Evolutionary conservation across 352 stramenopile genomes (phyloP).

Genomic region (Globisporangium middletonii): DNA sequence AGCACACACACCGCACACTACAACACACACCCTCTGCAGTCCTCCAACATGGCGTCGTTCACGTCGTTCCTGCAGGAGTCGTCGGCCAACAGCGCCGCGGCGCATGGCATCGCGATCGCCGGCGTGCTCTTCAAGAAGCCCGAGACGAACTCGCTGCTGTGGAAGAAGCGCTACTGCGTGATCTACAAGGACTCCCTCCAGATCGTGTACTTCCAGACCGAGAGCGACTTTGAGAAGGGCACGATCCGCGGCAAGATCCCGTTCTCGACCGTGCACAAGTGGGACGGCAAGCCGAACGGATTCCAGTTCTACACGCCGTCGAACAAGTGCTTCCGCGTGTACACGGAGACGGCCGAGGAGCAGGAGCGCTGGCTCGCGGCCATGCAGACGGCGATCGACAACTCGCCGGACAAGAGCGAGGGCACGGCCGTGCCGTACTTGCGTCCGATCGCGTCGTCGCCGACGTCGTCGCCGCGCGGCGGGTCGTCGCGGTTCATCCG

Average conservation of each 20-base stretch:
- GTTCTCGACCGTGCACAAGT: conserved; percentile 74
- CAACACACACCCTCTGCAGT: no score
- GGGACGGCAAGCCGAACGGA: conserved; percentile 81
- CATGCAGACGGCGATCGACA: conserved; percentile 71
- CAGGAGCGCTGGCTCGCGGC: conserved; percentile 56
- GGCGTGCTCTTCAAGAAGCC: conserved; percentile 80
- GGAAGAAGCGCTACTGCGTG: conserved; percentile 87
- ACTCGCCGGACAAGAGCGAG: conserved; percentile 59
- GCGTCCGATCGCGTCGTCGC: conserved; percentile 63
- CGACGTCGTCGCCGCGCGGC: conserved; percentile 43
- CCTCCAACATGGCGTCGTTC: conserved; percentile 26
- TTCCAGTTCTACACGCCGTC: conserved; percentile 85
- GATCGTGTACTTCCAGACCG: conserved; percentile 76
- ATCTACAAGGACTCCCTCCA: conserved; percentile 61
- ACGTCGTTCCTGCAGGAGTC: conserved; percentile 52
- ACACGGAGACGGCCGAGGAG: conserved; percentile 69
- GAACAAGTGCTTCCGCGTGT: conserved; percentile 83
- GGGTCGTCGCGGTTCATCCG: conserved; percentile 35
- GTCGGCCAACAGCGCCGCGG: conserved; percentile 35
- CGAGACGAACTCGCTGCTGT: conserved; percentile 79
- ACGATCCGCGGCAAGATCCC: conserved; percentile 78
- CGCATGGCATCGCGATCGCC: conserved; percentile 44
- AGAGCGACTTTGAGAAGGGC: conserved; percentile 68
- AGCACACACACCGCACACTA: background rate
- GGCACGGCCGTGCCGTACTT: conserved; percentile 55